Evolutionary conservation across 139 green algal species (phyloP), one percentile per base, ranked within the genome.

Genomic region (Asterochloris sp.): DNA sequence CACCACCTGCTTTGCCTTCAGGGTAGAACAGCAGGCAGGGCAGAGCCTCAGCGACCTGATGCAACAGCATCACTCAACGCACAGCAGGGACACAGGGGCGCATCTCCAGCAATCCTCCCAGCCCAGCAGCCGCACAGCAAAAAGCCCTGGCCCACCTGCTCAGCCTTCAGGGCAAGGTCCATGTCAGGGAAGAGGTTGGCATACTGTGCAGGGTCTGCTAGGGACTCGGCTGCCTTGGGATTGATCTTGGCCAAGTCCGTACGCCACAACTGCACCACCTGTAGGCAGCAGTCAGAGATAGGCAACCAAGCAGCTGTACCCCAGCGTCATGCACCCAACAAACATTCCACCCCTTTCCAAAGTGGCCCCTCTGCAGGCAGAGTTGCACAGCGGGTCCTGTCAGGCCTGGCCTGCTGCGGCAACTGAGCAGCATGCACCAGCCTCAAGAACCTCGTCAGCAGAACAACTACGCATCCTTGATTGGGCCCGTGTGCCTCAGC

Each of bases 111-210:
- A 54, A 54, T 54, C 38, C 38, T 54, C 38, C 4, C 38, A 54
- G 38, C 38, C 38, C 6, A 54, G 6, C 38, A 54, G 38, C 38
- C 38, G 4, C 38, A 2, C 4, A 2, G 38, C 38, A 2, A 54
- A 2, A 54, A 54, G 4, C 38, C 38, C 38, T 54, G 38, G 38
- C 38, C 38, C 38, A 80, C 73, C 4, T 74, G 74, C 86, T 98
- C 94, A 13, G 90, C 92, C 82, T 93, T 74, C 23, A 97, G 66
- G 10, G 94, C 94, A 14, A 89, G 77, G n/a, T 98, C 85, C 60
- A 97, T 88, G 80, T 96, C 90, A 21, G 95, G 95, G 89, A 99
- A 99, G 17, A 99, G 90, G 88, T 99, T 99, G 80, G 92, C 85
- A 89, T 98, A 99, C 87, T 97, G 95, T 2, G 86, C 89, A 12